Evolutionary conservation across 305 asterid genomes (phyloP), one percentile per base, ranked within the genome.

Genomic region (Ajuga reptans): DNA sequence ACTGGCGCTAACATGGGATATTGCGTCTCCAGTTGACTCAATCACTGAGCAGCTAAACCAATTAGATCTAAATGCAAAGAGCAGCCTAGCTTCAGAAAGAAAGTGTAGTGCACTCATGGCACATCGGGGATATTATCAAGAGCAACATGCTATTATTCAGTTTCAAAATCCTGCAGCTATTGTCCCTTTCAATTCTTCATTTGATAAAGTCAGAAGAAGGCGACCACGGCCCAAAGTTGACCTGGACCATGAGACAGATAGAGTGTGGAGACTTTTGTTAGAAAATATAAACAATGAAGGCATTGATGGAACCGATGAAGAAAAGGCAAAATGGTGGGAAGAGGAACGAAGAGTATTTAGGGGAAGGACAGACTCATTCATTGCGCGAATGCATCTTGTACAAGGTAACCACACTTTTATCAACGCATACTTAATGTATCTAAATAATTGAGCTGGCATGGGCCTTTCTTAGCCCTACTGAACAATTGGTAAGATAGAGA

Each of bases 321-420:
- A 84, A 56, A 91, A 86, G 77, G 75, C 86, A 78, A 92, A 84
- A 83, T 88, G 96, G 96, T 94, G 99, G 99, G 96, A 88, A 71
- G 87, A 86, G 75, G 98, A 94, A 74, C 85, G 99, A 60, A 83
- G 84, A 76, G 89, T 94, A 59, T 94, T 94, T 82, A 86, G 66
- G 61, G 96, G 98, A 76, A 85, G 99, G 80, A 87, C 96, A 66
- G 89, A 91, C 72, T 89, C 98, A 34, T 94, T 94, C 77, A 87
- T 94, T 60, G 97, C 98, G 56, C 87, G 97, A 61, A 91, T 94
- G 99, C 99, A 86, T 81, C 97, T 89, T 69, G 95, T 94, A 70
- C 99, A 91, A 88, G 99, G 99, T 91, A 86, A 63, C 33, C 53
- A 10, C 63, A 45, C 54, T 59, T 15, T 54, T 42, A 45, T 64